phyloP scores from a whole-genome alignment of 805 yeast genomes.

The Suhomyces tanzawaensis region DNA sequence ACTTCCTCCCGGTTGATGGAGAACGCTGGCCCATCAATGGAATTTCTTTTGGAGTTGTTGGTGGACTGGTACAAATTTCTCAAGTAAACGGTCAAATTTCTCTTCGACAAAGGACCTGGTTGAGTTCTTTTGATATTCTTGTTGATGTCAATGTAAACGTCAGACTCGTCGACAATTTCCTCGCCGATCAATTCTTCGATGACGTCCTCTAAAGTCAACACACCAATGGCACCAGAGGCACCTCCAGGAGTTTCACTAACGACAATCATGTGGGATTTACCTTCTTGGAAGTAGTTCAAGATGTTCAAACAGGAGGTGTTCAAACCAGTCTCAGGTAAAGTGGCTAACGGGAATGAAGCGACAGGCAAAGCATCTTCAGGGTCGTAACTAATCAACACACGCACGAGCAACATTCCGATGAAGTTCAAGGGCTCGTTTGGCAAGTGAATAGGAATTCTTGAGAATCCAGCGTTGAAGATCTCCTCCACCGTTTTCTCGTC shows the following conservation, averaged over 20 bases:
- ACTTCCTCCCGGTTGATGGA: conserved; percentile 2
- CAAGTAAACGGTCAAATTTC: conserved; percentile 66
- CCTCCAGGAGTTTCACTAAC: conserved; percentile 85
- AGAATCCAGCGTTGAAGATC: conserved; percentile 90
- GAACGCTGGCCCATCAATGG: conserved; percentile 29
- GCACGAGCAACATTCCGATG: conserved; percentile 90
- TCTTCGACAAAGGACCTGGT: conserved; percentile 73
- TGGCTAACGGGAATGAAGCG: conserved; percentile 90
- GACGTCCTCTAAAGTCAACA: conserved; percentile 92
- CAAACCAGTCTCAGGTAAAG: conserved; percentile 89
- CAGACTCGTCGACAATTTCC: conserved; percentile 95
- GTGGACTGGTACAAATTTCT: conserved; percentile 55
- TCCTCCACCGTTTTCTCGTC: conserved; percentile 85
- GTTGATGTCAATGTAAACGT: conserved; percentile 87
- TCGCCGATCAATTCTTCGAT: conserved; percentile 97
- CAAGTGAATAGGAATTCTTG: conserved; percentile 88
- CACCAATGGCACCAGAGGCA: conserved; percentile 83
- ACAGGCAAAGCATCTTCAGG: conserved; percentile 95
- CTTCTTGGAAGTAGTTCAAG: conserved; percentile 94
- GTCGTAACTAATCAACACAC: conserved; percentile 90
- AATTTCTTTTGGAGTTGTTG: conserved; percentile 38
- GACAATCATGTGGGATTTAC: conserved; percentile 95
- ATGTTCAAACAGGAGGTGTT: conserved; percentile 93
- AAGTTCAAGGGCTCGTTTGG: conserved; percentile 88
- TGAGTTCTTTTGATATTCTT: conserved; percentile 75